Evolutionary conservation across 139 green algal species (phyloP).

Genomic region (Mesotaenium endlicherianum): DNA sequence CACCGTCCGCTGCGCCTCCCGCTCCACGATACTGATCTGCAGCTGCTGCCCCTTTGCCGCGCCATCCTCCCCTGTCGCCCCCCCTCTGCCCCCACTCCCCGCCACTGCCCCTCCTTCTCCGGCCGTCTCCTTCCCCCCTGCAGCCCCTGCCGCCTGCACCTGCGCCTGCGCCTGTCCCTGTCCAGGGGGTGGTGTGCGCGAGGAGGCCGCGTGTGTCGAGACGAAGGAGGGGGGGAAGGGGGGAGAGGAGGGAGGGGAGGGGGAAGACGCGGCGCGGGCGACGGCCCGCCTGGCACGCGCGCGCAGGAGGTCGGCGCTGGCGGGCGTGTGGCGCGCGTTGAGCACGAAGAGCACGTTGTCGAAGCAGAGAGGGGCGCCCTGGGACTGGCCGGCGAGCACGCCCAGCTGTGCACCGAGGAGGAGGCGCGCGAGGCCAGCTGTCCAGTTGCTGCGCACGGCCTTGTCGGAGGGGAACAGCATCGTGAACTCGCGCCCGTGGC

Average conservation of each 20-base stretch:
- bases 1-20: constrained; percentile 6
- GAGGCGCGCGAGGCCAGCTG: not conserved
- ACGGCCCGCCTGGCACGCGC: not conserved
- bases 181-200: too few relatives aligned
- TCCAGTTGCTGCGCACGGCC: constrained; percentile 12
- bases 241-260: not conserved
- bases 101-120: not conserved
- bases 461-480: constrained; percentile 20
- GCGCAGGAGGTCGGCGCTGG: not conserved
- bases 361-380: constrained; percentile 23
- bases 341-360: constrained; percentile 24
- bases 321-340: not conserved
- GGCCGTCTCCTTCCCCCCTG: not conserved
- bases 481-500: not conserved
- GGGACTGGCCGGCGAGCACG: not conserved
- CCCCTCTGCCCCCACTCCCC: not conserved
- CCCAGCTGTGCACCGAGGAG: not conserved
- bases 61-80: not conserved
- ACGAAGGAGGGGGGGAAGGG: not conserved
- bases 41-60: not conserved
- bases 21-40: constrained; percentile 4
- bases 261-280: not conserved
- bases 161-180: too few relatives aligned
- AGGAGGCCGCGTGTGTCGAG: not conserved
- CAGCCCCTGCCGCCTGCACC: not conserved